Evolutionary conservation across 768 basidiomycete genomes (phyloP).

Genomic region (Pleurotus pulmonarius): DNA sequence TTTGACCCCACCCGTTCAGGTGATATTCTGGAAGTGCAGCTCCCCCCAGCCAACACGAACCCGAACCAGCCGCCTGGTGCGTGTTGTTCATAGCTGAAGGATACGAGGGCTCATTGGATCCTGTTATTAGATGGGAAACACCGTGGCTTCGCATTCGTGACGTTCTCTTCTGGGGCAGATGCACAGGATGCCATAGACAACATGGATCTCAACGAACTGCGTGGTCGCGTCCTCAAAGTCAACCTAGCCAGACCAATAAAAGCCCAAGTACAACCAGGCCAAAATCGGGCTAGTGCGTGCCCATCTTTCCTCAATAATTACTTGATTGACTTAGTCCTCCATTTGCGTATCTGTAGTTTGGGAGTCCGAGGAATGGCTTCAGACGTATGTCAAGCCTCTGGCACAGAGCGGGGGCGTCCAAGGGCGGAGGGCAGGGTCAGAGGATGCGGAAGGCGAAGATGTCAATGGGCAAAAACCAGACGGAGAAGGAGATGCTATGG

Average conservation of each 20-base stretch:
- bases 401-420: conserved; percentile 70
- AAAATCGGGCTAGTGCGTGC: conserved; percentile 73
- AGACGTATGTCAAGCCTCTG: conserved; percentile 75
- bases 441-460: conserved; percentile 17
- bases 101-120: neutral
- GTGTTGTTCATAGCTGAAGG: conserved; percentile 11
- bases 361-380: conserved; percentile 94
- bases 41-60: conserved; percentile 78
- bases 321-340: neutral
- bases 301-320: neutral
- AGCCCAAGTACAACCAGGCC: conserved; percentile 56
- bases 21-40: conserved; percentile 88
- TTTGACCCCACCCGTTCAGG: conserved; percentile 41
- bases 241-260: conserved; percentile 86
- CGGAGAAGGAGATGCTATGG: conserved; percentile 52
- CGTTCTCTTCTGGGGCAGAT: conserved; percentile 74
- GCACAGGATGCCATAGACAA: conserved; percentile 98
- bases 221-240: conserved; percentile 72
- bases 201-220: conserved; percentile 92
- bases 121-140: conserved; percentile 64
- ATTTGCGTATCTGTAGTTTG: conserved; percentile 48
- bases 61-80: conserved; percentile 58
- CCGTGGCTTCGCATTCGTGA: conserved; percentile 92
- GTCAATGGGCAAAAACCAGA: conserved; percentile 21
- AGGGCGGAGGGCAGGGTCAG: conserved; percentile 34